These are phyloP conservation scores for Neurospora cerealis DNA, from an alignment of 495 filamentous ascomycete genomes.

Conservation along the genomic window DNA sequence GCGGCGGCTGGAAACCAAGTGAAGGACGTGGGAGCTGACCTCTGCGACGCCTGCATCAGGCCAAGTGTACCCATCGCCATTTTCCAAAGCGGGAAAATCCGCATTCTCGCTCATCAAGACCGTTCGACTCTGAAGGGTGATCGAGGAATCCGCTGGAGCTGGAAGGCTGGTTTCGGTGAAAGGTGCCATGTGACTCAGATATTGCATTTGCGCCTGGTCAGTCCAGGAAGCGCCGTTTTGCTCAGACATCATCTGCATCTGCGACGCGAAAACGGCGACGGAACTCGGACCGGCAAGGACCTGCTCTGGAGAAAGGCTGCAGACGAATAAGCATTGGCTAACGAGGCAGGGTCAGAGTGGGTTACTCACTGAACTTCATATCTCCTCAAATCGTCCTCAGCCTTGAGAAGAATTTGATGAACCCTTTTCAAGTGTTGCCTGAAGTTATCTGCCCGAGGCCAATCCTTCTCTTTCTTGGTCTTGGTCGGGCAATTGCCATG, in stretches of 20 bases:
- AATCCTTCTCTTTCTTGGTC: slow-evolving; percentile 59
- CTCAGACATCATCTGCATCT: background rate
- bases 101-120: background rate
- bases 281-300: background rate
- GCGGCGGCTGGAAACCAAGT: background rate
- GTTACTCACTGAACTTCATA: slow-evolving; percentile 44
- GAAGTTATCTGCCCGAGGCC: slow-evolving; percentile 90
- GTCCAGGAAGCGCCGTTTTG: background rate
- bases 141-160: background rate
- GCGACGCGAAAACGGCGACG: background rate
- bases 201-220: background rate
- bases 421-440: slow-evolving; percentile 74
- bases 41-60: background rate
- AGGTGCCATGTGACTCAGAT: background rate
- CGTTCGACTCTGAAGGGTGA: background rate
- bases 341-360: background rate
- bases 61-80: background rate
- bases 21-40: background rate
- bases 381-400: slow-evolving; percentile 38
- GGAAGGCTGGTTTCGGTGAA: background rate
- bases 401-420: slow-evolving; percentile 33
- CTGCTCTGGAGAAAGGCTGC: background rate
- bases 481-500: slow-evolving; percentile 42
- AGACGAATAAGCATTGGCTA: background rate
- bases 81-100: background rate